Percentiles rank a stretch among this genome's conserved stretches.
Evolutionary conservation across 495 filamentous ascomycete species (phyloP).

Genomic region (Trypethelium eluteriae): DNA sequence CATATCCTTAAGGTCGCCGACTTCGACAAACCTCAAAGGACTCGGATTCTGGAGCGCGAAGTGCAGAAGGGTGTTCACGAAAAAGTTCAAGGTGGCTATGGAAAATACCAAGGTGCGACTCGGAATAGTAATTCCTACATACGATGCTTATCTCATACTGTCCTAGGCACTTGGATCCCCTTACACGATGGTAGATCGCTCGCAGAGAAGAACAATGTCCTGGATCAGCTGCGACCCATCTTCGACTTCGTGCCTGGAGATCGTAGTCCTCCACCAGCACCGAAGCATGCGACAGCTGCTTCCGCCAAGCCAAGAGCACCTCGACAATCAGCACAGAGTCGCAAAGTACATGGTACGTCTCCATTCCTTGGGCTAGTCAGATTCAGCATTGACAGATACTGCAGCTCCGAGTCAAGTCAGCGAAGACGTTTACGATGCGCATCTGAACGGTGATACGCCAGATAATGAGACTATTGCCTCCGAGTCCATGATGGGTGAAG

Average conservation of each 20-base stretch:
- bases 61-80: slow-evolving; percentile 94
- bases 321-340: slow-evolving; percentile 25
- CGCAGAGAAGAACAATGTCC: slow-evolving; percentile 75
- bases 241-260: slow-evolving; percentile 83
- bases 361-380: background rate
- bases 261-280: slow-evolving; percentile 83
- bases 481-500: slow-evolving; percentile 73
- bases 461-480: slow-evolving; percentile 73
- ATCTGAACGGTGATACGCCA: slow-evolving; percentile 70
- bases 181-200: slow-evolving; percentile 71
- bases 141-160: background rate
- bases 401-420: slow-evolving; percentile 38
- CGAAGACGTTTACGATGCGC: slow-evolving; percentile 40
- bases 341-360: slow-evolving; percentile 15
- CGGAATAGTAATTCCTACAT: slow-evolving; percentile 8
- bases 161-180: slow-evolving; percentile 87
- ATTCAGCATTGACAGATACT: background rate
- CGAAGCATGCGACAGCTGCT: slow-evolving; percentile 72
- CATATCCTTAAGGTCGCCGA: slow-evolving; percentile 63
- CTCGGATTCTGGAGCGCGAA: slow-evolving; percentile 88
- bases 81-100: slow-evolving; percentile 96
- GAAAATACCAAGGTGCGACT: slow-evolving; percentile 82
- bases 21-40: slow-evolving; percentile 83
- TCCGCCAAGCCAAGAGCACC: slow-evolving; percentile 61
- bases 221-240: slow-evolving; percentile 72